These are phyloP conservation scores for Meyerozyma guilliermondii DNA, from an alignment of 1,139 yeast species.

Conservation along the genomic window DNA sequence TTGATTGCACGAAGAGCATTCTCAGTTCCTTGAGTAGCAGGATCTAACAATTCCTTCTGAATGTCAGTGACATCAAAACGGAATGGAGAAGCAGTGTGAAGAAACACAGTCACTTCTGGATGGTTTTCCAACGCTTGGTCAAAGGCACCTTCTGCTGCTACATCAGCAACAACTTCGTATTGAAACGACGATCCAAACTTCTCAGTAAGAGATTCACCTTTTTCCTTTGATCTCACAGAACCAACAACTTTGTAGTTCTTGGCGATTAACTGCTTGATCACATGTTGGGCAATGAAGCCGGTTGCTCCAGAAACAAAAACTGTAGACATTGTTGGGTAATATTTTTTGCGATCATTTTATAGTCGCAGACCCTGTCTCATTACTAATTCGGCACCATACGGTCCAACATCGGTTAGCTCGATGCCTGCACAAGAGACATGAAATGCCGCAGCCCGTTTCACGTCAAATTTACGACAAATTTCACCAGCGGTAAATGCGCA, in stretches of 20 bases:
- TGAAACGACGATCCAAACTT: slow-evolving; percentile 15
- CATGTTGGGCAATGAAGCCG: slow-evolving; percentile 13
- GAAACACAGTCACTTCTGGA: slow-evolving; percentile 24
- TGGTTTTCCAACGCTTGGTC: slow-evolving; percentile 27
- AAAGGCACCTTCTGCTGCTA: slow-evolving; percentile 27
- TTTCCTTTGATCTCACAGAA: slow-evolving; percentile 9
- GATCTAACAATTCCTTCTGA: slow-evolving; percentile 9
- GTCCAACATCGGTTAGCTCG: too few species aligned
- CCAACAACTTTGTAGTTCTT: slow-evolving; percentile 11
- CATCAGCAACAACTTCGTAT: slow-evolving; percentile 33
- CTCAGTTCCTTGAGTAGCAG: slow-evolving; percentile 11
- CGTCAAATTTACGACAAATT: too few species aligned
- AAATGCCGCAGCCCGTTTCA: too few species aligned
- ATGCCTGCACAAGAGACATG: too few species aligned
- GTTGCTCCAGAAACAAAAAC: slow-evolving; percentile 14
- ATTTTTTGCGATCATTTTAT: neutral
- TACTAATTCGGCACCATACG: neutral
- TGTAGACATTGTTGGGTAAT: neutral
- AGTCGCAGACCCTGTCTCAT: neutral
- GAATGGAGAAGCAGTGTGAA: slow-evolving; percentile 43
- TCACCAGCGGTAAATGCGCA: too few species aligned
- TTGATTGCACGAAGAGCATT: slow-evolving; percentile 25
- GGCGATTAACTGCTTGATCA: slow-evolving; percentile 6
- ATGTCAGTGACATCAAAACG: slow-evolving; percentile 15
- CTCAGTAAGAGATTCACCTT: slow-evolving; percentile 15